Conservation (phyloP, 257 asterid species). For the Rehmannia glutinosa region DNA sequence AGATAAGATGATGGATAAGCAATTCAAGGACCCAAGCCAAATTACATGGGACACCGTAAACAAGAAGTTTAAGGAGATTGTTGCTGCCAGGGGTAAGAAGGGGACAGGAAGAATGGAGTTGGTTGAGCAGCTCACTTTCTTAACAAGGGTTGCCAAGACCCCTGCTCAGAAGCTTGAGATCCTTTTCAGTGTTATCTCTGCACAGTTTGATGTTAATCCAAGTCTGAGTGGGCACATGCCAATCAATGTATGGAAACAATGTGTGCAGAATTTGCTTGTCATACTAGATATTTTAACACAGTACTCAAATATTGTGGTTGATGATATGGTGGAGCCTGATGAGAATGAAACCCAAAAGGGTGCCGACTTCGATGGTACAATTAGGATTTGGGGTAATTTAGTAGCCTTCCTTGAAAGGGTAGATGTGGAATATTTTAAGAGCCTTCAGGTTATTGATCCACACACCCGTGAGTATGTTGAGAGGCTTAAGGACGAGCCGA, state of each 20-base stretch:
- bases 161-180: conserved; percentile 98
- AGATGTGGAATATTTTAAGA: conserved; percentile 85
- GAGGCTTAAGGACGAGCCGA: conserved; percentile 91
- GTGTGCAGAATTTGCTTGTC: conserved; percentile 65
- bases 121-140: conserved; percentile 93
- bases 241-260: conserved; percentile 87
- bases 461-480: conserved; percentile 91
- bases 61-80: conserved; percentile 87
- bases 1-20: conserved; percentile 88
- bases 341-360: conserved; percentile 94
- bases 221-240: conserved; percentile 96
- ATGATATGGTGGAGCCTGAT: conserved; percentile 85
- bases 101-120: conserved; percentile 91
- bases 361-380: conserved; percentile 60
- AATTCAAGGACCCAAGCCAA: conserved; percentile 83
- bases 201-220: conserved; percentile 86
- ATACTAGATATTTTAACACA: conserved; percentile 79
- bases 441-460: conserved; percentile 95
- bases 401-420: conserved; percentile 87
- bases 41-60: conserved; percentile 92
- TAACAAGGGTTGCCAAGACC: conserved; percentile 88
- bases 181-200: conserved; percentile 83
- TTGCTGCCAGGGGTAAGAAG: conserved; percentile 86
- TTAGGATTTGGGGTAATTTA: conserved; percentile 90
- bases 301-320: conserved; percentile 83